Conservation (phyloP, 345 rosid genomes). For the Lenwebbia sp. region DNA sequence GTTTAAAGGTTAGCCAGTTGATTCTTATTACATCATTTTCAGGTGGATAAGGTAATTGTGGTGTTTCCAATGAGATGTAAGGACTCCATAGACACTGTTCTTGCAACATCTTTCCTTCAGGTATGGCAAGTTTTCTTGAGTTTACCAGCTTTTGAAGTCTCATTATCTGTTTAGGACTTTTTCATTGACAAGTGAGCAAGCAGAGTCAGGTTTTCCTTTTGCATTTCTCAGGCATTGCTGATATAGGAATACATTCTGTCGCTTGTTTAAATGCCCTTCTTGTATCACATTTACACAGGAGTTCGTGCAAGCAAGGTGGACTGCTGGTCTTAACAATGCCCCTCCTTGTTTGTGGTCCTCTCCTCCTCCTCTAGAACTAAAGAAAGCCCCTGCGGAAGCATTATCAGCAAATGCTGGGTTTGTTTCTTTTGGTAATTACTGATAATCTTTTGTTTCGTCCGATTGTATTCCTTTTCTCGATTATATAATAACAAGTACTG, state of each 20-base stretch:
- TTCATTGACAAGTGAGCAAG: not conserved
- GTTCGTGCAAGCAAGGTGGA: conserved; percentile 86
- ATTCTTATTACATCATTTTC: conserved; percentile 3
- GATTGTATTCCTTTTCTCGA: not conserved
- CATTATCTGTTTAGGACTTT: not conserved
- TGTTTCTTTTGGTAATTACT: conserved; percentile 75
- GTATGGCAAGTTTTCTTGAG: conserved; percentile 18
- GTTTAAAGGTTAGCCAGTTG: not conserved
- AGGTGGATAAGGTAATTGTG: conserved; percentile 84
- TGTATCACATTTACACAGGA: conserved; percentile 32
- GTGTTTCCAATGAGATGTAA: conserved; percentile 92
- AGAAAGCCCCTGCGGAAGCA: conserved; percentile 64
- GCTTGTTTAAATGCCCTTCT: not conserved
- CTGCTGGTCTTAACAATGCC: conserved; percentile 68
- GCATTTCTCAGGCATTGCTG: not conserved
- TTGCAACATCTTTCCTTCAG: conserved; percentile 92
- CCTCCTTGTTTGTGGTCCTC: conserved; percentile 86
- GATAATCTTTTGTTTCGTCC: not conserved
- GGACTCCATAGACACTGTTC: conserved; percentile 65
- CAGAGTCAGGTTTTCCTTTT: not conserved
- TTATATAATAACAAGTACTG: not conserved
- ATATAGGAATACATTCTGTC: not conserved
- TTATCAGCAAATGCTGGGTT: conserved; percentile 90
- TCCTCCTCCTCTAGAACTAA: conserved; percentile 58
- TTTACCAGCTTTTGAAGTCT: not conserved